Base-by-base conservation (phyloP, 2,329 filamentous ascomycete genomes). In the Pseudogymnoascus sp. region DNA sequence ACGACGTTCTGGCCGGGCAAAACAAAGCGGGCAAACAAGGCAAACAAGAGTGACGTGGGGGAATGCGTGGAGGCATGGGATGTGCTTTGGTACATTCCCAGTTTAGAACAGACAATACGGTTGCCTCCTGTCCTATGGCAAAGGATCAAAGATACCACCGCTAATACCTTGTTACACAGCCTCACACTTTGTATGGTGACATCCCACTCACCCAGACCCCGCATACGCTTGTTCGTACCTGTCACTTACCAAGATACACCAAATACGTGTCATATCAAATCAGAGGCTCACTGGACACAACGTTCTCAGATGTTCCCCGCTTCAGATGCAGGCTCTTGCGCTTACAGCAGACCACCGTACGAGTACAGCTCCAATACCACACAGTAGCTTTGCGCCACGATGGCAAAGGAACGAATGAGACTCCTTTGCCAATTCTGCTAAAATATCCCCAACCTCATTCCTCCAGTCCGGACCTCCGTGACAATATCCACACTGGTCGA, bases 371-470 rank as follows among this genome's bases (percentile, higher is more conserved):
- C n/a, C 11, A 25, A 25, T 25, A 43, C 39, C 39, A 6, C 25
- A 43, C 39, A 43, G 39, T 43, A 43, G 39, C 39, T 43, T 43
- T 43, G 39, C 39, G 39, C 39, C 39, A 43, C 39, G 39, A 43
- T 14, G 14, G 5, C 39, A 25, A 25, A 43, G 20, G 22, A 20
- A 25, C 39, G 39, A 43, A 43, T 43, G 18, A 43, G 39, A 43
- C 39, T 2, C 39, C 20, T 11, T 25, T 6, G 18, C 39, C 39
- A 25, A 22, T 43, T 14, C 20, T 38, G 14, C 39, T 43, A 43
- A 43, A 43, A 43, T 43, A 43, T 43, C 39, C 39, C 39, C 20
- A 12, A 25, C 20, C 20, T 43, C 39, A 43, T 20, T 43, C 18
- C 39, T 43, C 39, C 39, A 43, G 11, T 43, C 39, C 39, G 39